Conservation (phyloP, 2,329 filamentous ascomycete genomes). For the Samsoniella hepiali region DNA sequence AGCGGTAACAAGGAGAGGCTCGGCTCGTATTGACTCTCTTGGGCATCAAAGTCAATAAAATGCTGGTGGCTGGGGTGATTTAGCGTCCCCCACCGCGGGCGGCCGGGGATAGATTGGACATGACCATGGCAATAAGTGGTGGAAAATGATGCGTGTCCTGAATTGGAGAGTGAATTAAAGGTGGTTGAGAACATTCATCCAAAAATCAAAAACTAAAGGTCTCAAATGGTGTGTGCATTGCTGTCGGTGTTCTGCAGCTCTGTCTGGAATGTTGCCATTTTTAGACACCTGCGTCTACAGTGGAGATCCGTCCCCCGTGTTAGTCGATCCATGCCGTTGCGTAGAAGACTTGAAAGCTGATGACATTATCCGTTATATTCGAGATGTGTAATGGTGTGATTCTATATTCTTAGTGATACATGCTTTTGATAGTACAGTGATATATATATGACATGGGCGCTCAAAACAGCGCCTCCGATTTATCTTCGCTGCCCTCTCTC, state of each 20-base stretch:
- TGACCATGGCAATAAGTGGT: not conserved
- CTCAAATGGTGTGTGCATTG: not conserved
- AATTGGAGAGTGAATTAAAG: too few relatives aligned
- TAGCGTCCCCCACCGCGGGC: slow-evolving; percentile 14
- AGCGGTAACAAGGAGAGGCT: not conserved
- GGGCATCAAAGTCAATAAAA: slow-evolving; percentile 8
- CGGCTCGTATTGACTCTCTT: not conserved
- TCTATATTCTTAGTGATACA: not conserved
- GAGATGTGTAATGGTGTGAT: not conserved
- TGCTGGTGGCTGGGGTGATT: slow-evolving; percentile 19
- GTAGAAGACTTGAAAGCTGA: too few relatives aligned
- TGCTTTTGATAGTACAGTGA: not conserved
- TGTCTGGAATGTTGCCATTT: slow-evolving; percentile 1
- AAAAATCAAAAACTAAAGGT: not conserved
- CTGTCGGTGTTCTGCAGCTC: not conserved
- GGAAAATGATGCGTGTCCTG: too few relatives aligned
- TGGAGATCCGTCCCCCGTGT: not conserved
- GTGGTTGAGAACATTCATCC: too few relatives aligned
- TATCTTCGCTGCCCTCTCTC: not conserved
- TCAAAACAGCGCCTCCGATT: slow-evolving; percentile 3
- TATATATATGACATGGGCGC: not conserved
- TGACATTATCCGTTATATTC: not conserved
- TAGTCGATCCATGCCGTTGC: not conserved
- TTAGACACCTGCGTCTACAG: not conserved
- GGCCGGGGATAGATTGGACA: not conserved